A percentile compares a stretch with the other conserved stretches of the same genome.
These are phyloP conservation scores for Dendrocalamus latiflorus DNA, from an alignment of 202 grass and related monocot genomes.

Conservation along the genomic window DNA sequence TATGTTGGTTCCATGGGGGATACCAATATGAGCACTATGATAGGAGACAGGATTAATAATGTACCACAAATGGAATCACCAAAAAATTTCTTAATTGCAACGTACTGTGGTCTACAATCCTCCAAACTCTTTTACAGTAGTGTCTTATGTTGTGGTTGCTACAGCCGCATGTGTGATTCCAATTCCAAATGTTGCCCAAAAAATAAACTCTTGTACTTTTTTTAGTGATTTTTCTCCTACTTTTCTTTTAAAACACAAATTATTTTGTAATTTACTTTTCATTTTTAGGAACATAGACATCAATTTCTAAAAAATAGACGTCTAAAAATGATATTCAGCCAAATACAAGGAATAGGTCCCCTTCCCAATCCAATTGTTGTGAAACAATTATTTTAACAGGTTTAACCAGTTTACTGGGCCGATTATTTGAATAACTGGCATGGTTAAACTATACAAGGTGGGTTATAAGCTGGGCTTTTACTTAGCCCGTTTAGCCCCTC, in stretches of 20 bases:
- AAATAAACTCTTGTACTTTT: neutral
- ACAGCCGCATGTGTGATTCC: neutral
- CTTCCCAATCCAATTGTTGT: neutral
- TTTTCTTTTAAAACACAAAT: neutral
- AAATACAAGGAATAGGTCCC: neutral
- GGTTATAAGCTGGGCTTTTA: neutral
- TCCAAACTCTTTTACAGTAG: neutral
- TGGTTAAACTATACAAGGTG: neutral
- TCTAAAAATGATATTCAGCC: neutral
- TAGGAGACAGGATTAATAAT: neutral
- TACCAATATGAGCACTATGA: too few relatives aligned
- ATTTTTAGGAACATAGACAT: neutral
- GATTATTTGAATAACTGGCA: neutral
- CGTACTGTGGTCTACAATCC: neutral
- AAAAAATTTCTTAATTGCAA: neutral
- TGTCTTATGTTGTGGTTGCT: neutral
- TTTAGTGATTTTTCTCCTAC: neutral
- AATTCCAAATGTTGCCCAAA: neutral
- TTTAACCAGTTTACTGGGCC: neutral
- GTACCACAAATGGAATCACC: neutral
- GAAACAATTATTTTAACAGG: neutral
- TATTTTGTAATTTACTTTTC: neutral
- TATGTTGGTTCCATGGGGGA: too few relatives aligned
- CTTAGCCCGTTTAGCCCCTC: neutral
- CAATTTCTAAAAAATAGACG: neutral